Base-by-base conservation (phyloP, 768 basidiomycete species). In the Termitomyces heimii region DNA sequence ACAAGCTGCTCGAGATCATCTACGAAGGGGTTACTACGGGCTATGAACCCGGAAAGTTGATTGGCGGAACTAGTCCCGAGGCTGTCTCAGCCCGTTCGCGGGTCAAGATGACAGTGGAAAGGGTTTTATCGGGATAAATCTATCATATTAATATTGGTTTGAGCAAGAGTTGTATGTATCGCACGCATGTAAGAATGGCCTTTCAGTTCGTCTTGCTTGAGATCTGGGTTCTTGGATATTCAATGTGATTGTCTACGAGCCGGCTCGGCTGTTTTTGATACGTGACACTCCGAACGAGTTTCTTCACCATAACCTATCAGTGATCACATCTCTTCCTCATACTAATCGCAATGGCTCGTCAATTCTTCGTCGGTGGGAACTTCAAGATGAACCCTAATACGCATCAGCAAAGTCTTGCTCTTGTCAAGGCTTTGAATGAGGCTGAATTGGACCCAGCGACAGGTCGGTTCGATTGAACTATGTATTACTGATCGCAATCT, bases 331-430 rank as follows among this genome's bases (percentile, higher is more conserved):
- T 56, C 24, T 26, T 45, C 42, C 47, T 57, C 53, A 51, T n/a
- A 50, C 9, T 29, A 2, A 34, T 52, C 63, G 69, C 62, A 53
- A 89, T 89, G 90, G 58, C 86, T 60, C 92, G 93, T 68, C 77
- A 84, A 71, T 96, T 95, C 77, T 95, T 97, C 69, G 94, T 92
- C 65, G 96, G 96, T 61, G 92, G 94, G 31, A 98, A 98, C 82
- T 98, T 96, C 84, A 99, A 98, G 80, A 88, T 98, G 87, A 96
- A 98, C 78, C 90, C 90, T 29, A 76, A 77, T 57, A 82, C 85
- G 37, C 77, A 77, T 61, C 78, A 79, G 61, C 79, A 84, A 63
- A 87, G 89, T 71, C 75, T 75, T 62, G 73, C 76, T 44, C 82
- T 99, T 66, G 73, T 92, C 64, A 72, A 82, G 52, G 68, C 77